phyloP scores from a whole-genome alignment of 2,329 filamentous ascomycete genomes.

The Pseudocercospora pini-densiflorae region DNA sequence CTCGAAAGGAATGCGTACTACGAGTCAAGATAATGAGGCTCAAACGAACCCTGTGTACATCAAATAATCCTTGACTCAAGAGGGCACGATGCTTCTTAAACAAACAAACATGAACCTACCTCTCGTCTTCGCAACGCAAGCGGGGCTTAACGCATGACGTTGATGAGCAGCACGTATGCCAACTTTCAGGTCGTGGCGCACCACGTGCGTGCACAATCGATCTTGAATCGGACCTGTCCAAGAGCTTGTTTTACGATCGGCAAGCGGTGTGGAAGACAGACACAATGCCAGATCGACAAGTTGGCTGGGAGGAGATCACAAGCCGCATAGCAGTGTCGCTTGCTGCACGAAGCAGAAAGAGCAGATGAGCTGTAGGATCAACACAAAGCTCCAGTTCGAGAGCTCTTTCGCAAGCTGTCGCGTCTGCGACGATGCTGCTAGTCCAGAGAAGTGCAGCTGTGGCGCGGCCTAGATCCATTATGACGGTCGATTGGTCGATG shows the following conservation, averaged over 20 bases:
- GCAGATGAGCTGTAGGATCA: neutral
- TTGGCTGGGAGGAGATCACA: neutral
- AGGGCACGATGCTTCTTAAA: conserved; percentile 5
- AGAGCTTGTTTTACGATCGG: conserved; percentile 1
- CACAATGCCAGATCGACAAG: neutral
- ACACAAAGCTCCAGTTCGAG: neutral
- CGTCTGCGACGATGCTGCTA: neutral
- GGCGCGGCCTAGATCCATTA: neutral
- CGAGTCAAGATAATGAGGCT: conserved; percentile 10
- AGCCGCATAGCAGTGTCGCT: neutral
- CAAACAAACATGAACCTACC: conserved; percentile 5
- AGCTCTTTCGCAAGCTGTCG: neutral
- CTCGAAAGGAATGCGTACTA: neutral
- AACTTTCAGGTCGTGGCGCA: conserved; percentile 6
- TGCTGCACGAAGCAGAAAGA: neutral
- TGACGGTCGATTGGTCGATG: neutral
- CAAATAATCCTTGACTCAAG: conserved; percentile 5
- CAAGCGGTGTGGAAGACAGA: conserved; percentile 1
- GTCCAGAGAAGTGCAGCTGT: neutral
- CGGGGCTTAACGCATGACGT: conserved; percentile 13
- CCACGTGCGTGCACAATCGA: conserved; percentile 9
- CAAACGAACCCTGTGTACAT: neutral
- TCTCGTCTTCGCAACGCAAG: conserved; percentile 8
- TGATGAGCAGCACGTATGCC: conserved; percentile 5
- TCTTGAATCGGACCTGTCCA: conserved; percentile 2